These are phyloP conservation scores for Cyclotella choctawhatcheeana DNA, from an alignment of 108 stramenopile genomes.

Conservation along the genomic window DNA sequence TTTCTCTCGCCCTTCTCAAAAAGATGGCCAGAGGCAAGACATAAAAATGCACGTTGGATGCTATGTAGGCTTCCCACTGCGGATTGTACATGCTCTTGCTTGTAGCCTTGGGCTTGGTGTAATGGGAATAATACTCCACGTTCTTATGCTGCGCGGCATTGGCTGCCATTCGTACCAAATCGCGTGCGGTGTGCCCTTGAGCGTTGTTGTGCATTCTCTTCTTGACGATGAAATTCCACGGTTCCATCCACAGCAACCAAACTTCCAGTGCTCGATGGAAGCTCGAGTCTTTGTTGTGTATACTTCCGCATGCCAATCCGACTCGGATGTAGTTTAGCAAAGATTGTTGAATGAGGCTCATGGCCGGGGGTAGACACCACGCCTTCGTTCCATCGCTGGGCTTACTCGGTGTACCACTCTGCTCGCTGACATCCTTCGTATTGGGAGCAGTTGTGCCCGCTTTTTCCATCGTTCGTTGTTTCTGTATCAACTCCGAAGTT, in stretches of 20 bases:
- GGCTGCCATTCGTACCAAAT: slow-evolving; percentile 45
- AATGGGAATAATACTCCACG: slow-evolving; percentile 42
- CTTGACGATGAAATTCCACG: slow-evolving; percentile 73
- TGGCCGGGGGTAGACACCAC: slow-evolving; percentile 68
- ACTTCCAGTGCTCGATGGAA: slow-evolving; percentile 81
- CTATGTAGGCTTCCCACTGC: slow-evolving; percentile 84
- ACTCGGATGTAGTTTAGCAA: slow-evolving; percentile 77
- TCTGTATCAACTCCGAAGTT: slow-evolving; percentile 14
- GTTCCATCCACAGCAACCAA: slow-evolving; percentile 88
- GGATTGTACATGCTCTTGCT: slow-evolving; percentile 62
- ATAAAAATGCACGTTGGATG: slow-evolving; percentile 80
- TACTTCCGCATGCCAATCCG: slow-evolving; percentile 74
- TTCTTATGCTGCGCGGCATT: slow-evolving; percentile 23
- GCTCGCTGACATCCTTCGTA: no score
- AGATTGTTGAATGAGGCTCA: slow-evolving; percentile 64
- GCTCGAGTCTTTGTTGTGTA: slow-evolving; percentile 61
- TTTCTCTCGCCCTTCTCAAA: slow-evolving; percentile 86
- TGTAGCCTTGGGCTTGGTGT: slow-evolving; percentile 54
- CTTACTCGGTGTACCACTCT: no score
- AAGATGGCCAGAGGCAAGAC: slow-evolving; percentile 85
- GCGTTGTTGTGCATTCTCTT: slow-evolving; percentile 14
- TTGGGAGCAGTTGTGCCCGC: neutral
- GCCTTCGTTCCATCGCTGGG: neutral
- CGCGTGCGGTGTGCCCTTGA: neutral
- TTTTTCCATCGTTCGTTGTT: slow-evolving; percentile 22